Evolutionary conservation across 148 eudicot species (phyloP).

Genomic region (Rhododendron ovatum): DNA sequence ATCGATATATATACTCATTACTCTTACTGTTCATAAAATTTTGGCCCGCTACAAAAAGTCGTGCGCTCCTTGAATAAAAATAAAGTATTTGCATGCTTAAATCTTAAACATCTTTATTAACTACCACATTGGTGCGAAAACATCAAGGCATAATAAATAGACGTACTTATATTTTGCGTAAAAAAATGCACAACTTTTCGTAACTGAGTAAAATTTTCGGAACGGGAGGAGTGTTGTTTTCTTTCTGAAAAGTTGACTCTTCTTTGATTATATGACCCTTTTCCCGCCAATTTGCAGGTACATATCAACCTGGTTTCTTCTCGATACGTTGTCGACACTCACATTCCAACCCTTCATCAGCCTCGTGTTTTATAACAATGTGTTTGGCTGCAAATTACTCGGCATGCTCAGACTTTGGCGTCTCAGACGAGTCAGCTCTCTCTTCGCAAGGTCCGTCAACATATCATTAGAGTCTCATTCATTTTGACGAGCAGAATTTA

Average conservation of each 20-base stretch:
- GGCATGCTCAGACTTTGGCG: conserved; percentile 95
- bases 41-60: too few species aligned
- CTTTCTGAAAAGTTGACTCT: too few species aligned
- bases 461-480: neutral
- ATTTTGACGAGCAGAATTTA: too few species aligned
- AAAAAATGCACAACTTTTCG: too few species aligned
- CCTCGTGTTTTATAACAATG: conserved; percentile 51
- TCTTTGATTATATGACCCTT: neutral
- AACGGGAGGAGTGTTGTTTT: neutral
- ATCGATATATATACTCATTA: neutral
- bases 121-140: too few species aligned
- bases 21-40: too few species aligned
- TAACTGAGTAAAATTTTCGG: too few species aligned
- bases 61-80: too few species aligned
- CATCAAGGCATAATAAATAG: too few species aligned
- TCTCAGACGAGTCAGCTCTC: conserved; percentile 81
- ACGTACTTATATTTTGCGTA: too few species aligned
- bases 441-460: conserved; percentile 69
- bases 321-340: conserved; percentile 77
- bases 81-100: too few species aligned
- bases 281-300: conserved; percentile 42
- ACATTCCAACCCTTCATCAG: conserved; percentile 62
- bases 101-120: too few species aligned
- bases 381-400: conserved; percentile 62
- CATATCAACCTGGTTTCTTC: conserved; percentile 73